Evolutionary conservation across 2,329 filamentous ascomycete genomes (phyloP).

Genomic region (Colletotrichum chlorophyti): DNA sequence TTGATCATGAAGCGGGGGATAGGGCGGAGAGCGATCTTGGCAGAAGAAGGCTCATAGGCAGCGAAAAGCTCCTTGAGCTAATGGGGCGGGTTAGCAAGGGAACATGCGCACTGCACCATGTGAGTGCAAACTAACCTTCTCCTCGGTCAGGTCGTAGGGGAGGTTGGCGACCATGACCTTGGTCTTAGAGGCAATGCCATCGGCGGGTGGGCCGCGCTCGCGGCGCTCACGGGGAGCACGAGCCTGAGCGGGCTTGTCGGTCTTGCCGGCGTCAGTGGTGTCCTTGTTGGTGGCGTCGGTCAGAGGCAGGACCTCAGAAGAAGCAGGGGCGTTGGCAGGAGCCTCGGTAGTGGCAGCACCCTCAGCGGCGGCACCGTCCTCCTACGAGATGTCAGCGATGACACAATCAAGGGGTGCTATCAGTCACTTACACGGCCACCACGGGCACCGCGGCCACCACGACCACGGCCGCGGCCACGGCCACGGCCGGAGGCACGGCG

Average conservation of each 20-base stretch:
- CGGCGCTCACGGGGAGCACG: slow-evolving; percentile 67
- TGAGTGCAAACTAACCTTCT: slow-evolving; percentile 75
- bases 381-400: slow-evolving; percentile 38
- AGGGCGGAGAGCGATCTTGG: slow-evolving; percentile 97
- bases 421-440: slow-evolving; percentile 50
- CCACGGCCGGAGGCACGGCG: slow-evolving; percentile 69
- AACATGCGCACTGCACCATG: background rate
- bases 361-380: slow-evolving; percentile 53
- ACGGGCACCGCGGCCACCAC: slow-evolving; percentile 70
- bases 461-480: slow-evolving; percentile 74
- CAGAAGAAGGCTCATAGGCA: slow-evolving; percentile 88
- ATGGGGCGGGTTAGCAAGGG: slow-evolving; percentile 33
- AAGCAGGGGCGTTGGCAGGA: slow-evolving; percentile 50
- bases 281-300: slow-evolving; percentile 67
- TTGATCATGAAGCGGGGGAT: slow-evolving; percentile 99
- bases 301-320: slow-evolving; percentile 63
- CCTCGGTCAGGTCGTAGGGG: slow-evolving; percentile 96
- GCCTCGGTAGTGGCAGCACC: slow-evolving; percentile 51
- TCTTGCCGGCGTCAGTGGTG: slow-evolving; percentile 66
- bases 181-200: slow-evolving; percentile 97
- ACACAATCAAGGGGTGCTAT: background rate
- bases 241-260: slow-evolving; percentile 57
- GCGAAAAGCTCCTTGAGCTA: slow-evolving; percentile 98
- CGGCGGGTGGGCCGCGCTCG: slow-evolving; percentile 93
- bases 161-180: slow-evolving; percentile 99